Evolutionary conservation across 2,329 filamentous ascomycete genomes (phyloP).

Genomic region (Fusarium denticulatum): DNA sequence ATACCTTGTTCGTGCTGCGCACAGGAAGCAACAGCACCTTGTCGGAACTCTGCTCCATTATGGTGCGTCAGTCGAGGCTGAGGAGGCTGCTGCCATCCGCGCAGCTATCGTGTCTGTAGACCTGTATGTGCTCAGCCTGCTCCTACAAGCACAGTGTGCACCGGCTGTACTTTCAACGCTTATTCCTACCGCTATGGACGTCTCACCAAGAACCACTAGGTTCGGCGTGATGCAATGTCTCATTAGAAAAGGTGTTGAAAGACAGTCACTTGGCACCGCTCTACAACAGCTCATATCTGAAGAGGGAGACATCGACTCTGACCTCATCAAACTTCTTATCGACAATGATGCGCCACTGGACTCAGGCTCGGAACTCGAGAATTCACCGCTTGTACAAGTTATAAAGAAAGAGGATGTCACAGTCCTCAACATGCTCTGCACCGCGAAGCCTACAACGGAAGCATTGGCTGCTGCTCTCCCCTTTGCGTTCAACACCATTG

Average conservation of each 20-base stretch:
- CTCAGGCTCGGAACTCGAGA: neutral
- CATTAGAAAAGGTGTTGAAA: neutral
- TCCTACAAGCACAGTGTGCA: neutral
- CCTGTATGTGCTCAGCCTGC: neutral
- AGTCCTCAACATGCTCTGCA: slow-evolving; percentile 4
- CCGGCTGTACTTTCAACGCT: neutral
- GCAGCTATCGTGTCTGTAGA: neutral
- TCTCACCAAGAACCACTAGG: neutral
- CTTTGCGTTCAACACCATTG: neutral
- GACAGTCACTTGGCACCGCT: neutral
- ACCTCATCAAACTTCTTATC: neutral
- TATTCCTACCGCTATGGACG: neutral
- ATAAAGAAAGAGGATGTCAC: neutral
- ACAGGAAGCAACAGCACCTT: neutral
- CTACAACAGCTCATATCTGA: neutral
- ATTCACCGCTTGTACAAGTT: neutral
- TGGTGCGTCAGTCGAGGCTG: slow-evolving; percentile 6
- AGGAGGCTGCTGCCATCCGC: neutral
- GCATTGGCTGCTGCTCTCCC: slow-evolving; percentile 1
- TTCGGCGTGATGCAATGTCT: neutral
- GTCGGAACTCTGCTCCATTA: neutral
- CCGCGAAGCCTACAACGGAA: neutral
- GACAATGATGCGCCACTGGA: slow-evolving; percentile 2
- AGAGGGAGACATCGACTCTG: neutral
- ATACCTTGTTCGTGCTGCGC: neutral